phyloP scores from a whole-genome alignment of 2,329 filamentous ascomycete genomes.

The Talaromyces amestolkiae region DNA sequence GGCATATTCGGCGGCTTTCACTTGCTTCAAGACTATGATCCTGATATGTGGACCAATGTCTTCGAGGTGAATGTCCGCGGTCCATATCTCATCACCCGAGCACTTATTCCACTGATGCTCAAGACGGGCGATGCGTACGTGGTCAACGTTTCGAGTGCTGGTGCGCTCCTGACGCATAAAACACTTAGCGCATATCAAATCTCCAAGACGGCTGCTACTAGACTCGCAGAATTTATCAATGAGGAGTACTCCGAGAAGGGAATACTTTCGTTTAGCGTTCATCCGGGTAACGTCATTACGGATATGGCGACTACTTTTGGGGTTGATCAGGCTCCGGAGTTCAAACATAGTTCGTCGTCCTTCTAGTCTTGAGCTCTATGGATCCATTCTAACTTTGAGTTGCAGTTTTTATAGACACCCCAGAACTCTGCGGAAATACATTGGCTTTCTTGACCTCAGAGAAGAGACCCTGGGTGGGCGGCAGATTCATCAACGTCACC shows the following conservation, averaged over 20 bases:
- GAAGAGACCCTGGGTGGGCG: slow-evolving; percentile 26
- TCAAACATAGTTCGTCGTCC: background rate
- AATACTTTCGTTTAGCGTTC: slow-evolving; percentile 39
- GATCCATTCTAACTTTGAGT: slow-evolving; percentile 20
- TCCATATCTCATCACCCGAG: slow-evolving; percentile 44
- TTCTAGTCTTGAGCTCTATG: too few relatives aligned
- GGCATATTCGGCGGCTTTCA: slow-evolving; percentile 32
- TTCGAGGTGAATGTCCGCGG: slow-evolving; percentile 53
- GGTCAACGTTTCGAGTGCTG: slow-evolving; percentile 50
- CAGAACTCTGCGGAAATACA: slow-evolving; percentile 27
- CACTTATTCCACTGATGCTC: slow-evolving; percentile 47
- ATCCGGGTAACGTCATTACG: slow-evolving; percentile 50
- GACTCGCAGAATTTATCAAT: slow-evolving; percentile 48
- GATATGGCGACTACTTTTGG: slow-evolving; percentile 35
- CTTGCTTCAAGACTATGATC: slow-evolving; percentile 36
- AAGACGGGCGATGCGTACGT: slow-evolving; percentile 39
- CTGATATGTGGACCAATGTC: slow-evolving; percentile 41
- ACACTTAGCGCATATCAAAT: slow-evolving; percentile 48
- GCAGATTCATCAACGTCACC: slow-evolving; percentile 23
- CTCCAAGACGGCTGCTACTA: slow-evolving; percentile 46
- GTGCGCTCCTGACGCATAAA: slow-evolving; percentile 35
- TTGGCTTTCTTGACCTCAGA: slow-evolving; percentile 25
- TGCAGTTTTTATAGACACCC: slow-evolving; percentile 28
- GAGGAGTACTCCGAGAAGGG: slow-evolving; percentile 45
- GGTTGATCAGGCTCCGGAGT: background rate